Evolutionary conservation across 306 rosid species (phyloP).

Genomic region (Notholithocarpus densiflorus): DNA sequence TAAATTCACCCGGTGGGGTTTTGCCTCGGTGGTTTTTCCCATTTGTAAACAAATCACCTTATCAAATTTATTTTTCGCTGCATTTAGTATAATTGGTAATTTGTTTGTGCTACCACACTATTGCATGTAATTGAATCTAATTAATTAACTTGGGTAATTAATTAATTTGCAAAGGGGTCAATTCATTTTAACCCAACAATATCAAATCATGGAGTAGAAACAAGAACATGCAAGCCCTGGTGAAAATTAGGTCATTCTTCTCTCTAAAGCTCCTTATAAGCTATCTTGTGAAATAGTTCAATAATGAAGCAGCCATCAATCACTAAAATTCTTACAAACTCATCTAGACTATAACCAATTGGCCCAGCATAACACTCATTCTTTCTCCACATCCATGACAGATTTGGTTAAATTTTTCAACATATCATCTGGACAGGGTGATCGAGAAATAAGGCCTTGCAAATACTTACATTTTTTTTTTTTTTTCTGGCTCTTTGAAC

Average conservation of each 20-base stretch:
- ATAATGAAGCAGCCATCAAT: conserved; percentile 33
- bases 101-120: too few relatives aligned
- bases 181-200: neutral
- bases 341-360: neutral
- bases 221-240: neutral
- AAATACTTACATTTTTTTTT: conserved; percentile 16
- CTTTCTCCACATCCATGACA: neutral
- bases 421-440: neutral
- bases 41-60: too few relatives aligned
- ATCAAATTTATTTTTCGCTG: too few relatives aligned
- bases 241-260: neutral
- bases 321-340: conserved; percentile 17
- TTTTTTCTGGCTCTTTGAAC: neutral
- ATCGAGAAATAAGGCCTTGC: neutral
- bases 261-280: neutral
- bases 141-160: too few relatives aligned
- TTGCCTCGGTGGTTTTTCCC: too few relatives aligned
- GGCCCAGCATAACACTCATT: neutral
- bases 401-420: neutral
- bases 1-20: too few relatives aligned
- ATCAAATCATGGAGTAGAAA: conserved; percentile 9
- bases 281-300: conserved; percentile 10
- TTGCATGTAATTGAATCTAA: too few relatives aligned
- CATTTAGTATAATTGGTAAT: too few relatives aligned
- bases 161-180: too few relatives aligned